These are phyloP conservation scores for Akebia trifoliata DNA, from an alignment of 164 flowering plant genomes.

Conservation along the genomic window DNA sequence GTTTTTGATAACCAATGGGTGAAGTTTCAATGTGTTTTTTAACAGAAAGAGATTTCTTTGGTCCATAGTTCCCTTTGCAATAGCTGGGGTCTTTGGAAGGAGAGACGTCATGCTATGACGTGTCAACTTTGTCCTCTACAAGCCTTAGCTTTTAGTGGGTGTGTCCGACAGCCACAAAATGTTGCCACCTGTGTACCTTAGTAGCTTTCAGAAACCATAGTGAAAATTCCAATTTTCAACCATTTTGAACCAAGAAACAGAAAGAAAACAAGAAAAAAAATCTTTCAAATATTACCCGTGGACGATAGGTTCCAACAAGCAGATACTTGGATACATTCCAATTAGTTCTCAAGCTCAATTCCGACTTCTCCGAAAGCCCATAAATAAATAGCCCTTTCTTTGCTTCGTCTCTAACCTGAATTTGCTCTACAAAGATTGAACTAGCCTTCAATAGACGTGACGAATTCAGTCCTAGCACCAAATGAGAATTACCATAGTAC, in stretches of 20 bases:
- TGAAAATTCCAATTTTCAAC: background rate
- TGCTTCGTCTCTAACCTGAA: slow-evolving; percentile 38
- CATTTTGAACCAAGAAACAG: background rate
- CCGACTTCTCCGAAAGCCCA: slow-evolving; percentile 46
- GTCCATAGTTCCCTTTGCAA: too few species aligned
- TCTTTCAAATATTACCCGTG: slow-evolving; percentile 24
- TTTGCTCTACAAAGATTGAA: slow-evolving; percentile 49
- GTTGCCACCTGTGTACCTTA: too few species aligned
- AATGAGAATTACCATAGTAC: slow-evolving; percentile 32
- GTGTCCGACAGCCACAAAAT: too few species aligned
- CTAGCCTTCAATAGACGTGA: slow-evolving; percentile 50
- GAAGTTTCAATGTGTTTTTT: too few species aligned
- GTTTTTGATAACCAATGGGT: too few species aligned
- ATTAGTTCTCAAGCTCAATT: slow-evolving; percentile 34
- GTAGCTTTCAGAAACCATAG: too few species aligned
- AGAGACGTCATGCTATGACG: too few species aligned
- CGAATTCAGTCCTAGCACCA: slow-evolving; percentile 60
- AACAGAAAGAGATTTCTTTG: too few species aligned
- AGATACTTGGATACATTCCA: slow-evolving; percentile 43
- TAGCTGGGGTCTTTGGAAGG: too few species aligned
- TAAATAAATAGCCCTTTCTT: slow-evolving; percentile 40
- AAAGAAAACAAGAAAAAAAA: background rate
- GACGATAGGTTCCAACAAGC: slow-evolving; percentile 35
- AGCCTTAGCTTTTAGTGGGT: too few species aligned
- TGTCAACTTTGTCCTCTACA: too few species aligned